phyloP scores from a whole-genome alignment of 192 early-diverging fungal genomes.

The Rhizophagus sp. region DNA sequence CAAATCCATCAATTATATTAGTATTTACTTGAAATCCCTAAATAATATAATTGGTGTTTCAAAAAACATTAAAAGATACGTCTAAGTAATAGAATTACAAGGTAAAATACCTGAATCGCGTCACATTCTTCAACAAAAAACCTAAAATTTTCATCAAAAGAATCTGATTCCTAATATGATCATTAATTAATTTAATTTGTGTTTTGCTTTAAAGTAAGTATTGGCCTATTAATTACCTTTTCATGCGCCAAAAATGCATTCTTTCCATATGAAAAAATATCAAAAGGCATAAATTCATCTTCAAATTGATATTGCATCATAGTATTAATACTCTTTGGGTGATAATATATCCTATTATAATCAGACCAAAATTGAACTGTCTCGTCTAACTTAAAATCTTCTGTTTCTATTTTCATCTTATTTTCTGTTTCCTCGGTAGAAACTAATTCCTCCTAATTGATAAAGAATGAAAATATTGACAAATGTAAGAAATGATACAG shows the following conservation, averaged over 20 bases:
- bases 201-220: neutral
- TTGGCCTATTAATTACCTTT: conserved; percentile 34
- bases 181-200: neutral
- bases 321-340: conserved; percentile 62
- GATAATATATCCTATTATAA: conserved; percentile 74
- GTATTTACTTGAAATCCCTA: conserved; percentile 76
- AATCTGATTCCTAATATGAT: conserved; percentile 45
- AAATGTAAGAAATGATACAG: neutral
- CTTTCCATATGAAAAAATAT: conserved; percentile 51
- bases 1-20: conserved; percentile 65
- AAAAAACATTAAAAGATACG: neutral
- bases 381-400: conserved; percentile 51
- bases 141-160: conserved; percentile 55
- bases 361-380: conserved; percentile 77
- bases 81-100: neutral
- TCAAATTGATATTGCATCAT: conserved; percentile 44
- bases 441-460: neutral
- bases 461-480: neutral
- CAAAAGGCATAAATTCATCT: conserved; percentile 52
- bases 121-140: conserved; percentile 61
- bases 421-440: neutral
- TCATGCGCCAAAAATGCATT: conserved; percentile 51
- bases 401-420: conserved; percentile 14
- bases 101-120: conserved; percentile 41
- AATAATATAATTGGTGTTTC: neutral